Percentiles rank a stretch among this genome's conserved stretches.
phyloP scores from a whole-genome alignment of 2,329 filamentous ascomycete species.

The Kalmusia sp. region DNA sequence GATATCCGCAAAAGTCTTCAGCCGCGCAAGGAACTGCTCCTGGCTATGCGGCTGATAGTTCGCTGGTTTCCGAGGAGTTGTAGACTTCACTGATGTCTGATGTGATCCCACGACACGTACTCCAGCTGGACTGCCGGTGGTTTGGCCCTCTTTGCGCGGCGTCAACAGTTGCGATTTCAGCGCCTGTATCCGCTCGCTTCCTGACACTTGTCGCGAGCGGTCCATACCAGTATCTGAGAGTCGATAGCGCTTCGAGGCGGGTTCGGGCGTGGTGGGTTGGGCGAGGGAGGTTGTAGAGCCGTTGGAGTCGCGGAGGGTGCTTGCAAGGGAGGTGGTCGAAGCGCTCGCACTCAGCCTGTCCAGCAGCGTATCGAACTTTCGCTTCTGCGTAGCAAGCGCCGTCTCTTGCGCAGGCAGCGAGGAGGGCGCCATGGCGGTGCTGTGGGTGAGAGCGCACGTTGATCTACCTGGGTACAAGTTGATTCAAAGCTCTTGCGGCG shows the following conservation, averaged over 20 bases:
- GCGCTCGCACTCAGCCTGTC: slow-evolving; percentile 65
- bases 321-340: slow-evolving; percentile 48
- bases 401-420: slow-evolving; percentile 35
- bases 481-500: slow-evolving; percentile 7
- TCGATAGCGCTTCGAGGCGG: slow-evolving; percentile 43
- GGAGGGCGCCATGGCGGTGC: slow-evolving; percentile 18
- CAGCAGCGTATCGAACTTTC: slow-evolving; percentile 80
- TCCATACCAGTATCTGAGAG: slow-evolving; percentile 38
- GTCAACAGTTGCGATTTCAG: slow-evolving; percentile 43
- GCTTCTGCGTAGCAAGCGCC: slow-evolving; percentile 78
- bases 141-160: slow-evolving; percentile 27
- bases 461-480: neutral
- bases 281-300: slow-evolving; percentile 37
- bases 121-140: slow-evolving; percentile 18
- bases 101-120: slow-evolving; percentile 40
- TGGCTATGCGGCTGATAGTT: slow-evolving; percentile 90
- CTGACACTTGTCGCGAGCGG: slow-evolving; percentile 33
- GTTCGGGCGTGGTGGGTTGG: slow-evolving; percentile 33
- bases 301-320: slow-evolving; percentile 47
- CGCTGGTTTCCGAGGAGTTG: slow-evolving; percentile 53
- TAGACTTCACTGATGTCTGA: slow-evolving; percentile 29
- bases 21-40: slow-evolving; percentile 77
- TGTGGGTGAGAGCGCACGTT: neutral
- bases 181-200: slow-evolving; percentile 37
- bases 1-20: slow-evolving; percentile 89